Evolutionary conservation across 768 basidiomycete species (phyloP), one percentile per base, ranked within the genome.

Genomic region (Ramaria sp.): DNA sequence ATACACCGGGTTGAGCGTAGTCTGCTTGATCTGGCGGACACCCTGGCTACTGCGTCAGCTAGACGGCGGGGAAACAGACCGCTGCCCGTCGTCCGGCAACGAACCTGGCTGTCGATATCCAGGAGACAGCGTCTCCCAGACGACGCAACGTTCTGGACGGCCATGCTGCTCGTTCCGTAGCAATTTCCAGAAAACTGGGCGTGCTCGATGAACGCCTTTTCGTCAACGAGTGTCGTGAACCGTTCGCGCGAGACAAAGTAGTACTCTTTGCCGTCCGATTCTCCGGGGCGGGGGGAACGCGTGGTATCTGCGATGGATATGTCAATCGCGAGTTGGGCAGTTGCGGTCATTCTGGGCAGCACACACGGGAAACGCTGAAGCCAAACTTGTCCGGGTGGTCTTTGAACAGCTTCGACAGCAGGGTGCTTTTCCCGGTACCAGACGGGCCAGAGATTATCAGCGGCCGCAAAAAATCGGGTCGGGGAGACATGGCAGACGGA

Each of bases 41-140:
- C 95, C 95, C 91, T 94, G 70, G 37, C 22, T 53, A 58, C 53
- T 46, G 7, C 19, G 33, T 45, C 55, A 51, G 49, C 12, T 19
- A 3, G 30, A 41, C 20, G 15, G 37, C 12, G 27, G 33, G 5
- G n/a, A 38, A 13, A 24, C 17, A 43, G 4, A 30, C 7, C 53
- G 31, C n/a, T n/a, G 53, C 38, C 22, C 7, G 20, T 19, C 38
- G 17, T 10, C 19, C 19, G 33, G 13, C 20, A 19, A 47, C 54
- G 13, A 57, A 89, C 91, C 85, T 98, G 94, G 10, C 88, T 85
- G 65, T 98, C 95, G 58, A 98, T 98, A 67, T 98, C 95, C 39
- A 98, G 78, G 58, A 98, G 85, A 67, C 95, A 97, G 12, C 91
- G 82, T 60, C 78, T 80, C 15, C 89, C 91, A 3, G 78, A 73